These are phyloP conservation scores for Xylariaceae sp. DNA, from an alignment of 2,329 filamentous ascomycete genomes.

Conservation along the genomic window DNA sequence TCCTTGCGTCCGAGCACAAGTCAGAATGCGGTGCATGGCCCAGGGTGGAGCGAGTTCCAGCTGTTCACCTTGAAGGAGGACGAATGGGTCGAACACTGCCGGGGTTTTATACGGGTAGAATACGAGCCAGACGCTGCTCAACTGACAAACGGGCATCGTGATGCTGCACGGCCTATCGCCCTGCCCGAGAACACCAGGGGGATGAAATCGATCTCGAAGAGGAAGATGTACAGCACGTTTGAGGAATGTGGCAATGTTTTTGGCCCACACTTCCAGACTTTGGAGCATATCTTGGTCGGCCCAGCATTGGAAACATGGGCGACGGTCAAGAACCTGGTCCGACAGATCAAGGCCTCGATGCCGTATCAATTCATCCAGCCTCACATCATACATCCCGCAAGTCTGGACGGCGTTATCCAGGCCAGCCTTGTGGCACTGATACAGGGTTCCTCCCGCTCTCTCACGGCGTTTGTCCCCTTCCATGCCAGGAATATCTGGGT, in stretches of 20 bases:
- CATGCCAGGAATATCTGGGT: conserved; percentile 12
- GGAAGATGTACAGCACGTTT: conserved; percentile 12
- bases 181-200: not conserved
- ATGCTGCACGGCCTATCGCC: not conserved
- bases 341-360: conserved; percentile 8
- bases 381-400: conserved; percentile 18
- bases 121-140: conserved; percentile 6
- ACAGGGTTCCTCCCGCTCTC: not conserved
- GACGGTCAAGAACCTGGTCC: conserved; percentile 10
- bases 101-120: conserved; percentile 11
- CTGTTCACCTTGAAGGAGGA: conserved; percentile 14
- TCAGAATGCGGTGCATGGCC: conserved; percentile 1
- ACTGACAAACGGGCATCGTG: not conserved
- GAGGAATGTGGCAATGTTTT: conserved; percentile 13
- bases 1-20: conserved; percentile 11
- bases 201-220: conserved; percentile 3
- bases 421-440: conserved; percentile 12
- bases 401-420: conserved; percentile 17
- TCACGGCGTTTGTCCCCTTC: conserved; percentile 14
- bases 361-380: conserved; percentile 13
- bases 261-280: conserved; percentile 15
- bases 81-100: conserved; percentile 17
- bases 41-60: conserved; percentile 17
- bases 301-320: conserved; percentile 3
- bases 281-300: conserved; percentile 10